These are phyloP conservation scores for Penicillium fuscoglaucum DNA, from an alignment of 2,329 filamentous ascomycete species.

Conservation along the genomic window DNA sequence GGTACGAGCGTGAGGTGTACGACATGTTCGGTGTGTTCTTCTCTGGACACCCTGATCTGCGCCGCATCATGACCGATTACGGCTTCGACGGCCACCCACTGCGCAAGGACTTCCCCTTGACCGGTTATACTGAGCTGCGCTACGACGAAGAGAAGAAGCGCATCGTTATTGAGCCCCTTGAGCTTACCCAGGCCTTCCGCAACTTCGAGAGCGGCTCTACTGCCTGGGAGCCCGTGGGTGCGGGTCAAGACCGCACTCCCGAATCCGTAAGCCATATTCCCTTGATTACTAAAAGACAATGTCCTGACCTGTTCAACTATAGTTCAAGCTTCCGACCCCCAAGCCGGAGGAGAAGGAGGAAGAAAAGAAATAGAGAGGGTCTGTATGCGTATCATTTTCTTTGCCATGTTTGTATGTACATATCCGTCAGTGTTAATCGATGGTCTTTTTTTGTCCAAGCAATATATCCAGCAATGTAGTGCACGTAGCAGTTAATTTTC, in stretches of 20 bases:
- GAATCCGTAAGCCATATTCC: constrained; percentile 57
- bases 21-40: constrained; percentile 98
- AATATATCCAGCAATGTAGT: background rate
- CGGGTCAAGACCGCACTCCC: constrained; percentile 75
- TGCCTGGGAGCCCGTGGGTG: constrained; percentile 68
- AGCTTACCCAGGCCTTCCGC: constrained; percentile 96
- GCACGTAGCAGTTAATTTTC: background rate
- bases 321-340: constrained; percentile 91
- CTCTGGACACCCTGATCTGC: constrained; percentile 86
- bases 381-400: constrained; percentile 41
- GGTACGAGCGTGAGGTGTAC: constrained; percentile 98
- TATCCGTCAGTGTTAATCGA: constrained; percentile 30
- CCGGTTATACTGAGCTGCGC: constrained; percentile 95
- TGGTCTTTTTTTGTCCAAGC: constrained; percentile 15
- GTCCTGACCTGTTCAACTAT: constrained; percentile 15
- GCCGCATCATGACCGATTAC: constrained; percentile 99
- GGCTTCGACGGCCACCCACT: constrained; percentile 97
- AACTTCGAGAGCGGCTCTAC: constrained; percentile 92
- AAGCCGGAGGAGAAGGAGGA: constrained; percentile 93
- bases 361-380: constrained; percentile 74
- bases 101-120: constrained; percentile 96
- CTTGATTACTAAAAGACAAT: background rate
- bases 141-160: constrained; percentile 99
- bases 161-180: constrained; percentile 94
- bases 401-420: constrained; percentile 44